Base-by-base conservation (phyloP, 805 yeast species). In the Blastobotrys chiropterorum region DNA sequence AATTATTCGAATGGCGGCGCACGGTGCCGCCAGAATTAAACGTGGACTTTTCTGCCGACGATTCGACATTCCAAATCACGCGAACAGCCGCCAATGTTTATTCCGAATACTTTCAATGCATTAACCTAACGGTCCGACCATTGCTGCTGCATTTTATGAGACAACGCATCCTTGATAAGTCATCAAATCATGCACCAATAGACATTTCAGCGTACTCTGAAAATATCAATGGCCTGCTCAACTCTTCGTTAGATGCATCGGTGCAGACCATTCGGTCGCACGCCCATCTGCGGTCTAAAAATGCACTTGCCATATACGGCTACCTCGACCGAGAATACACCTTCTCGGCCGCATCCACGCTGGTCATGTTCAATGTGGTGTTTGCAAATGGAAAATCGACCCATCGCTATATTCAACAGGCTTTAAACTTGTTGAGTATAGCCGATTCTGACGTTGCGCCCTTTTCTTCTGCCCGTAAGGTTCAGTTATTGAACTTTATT, bases 291-390 rank as follows among this genome's bases (percentile, higher is more conserved):
- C 17, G 48, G n/a, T 38, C 38, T 13, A 26, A 48, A 3, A 44
- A 53, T 5, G 42, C 54, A 5, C 51, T 53, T 21, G 55, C 61
- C 8, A 48, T 50, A 1, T 55, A 48, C 34, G 61, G 62, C 1
- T 60, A 59, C 41, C 49, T 60, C 40, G 63, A 60, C 47, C 41
- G 63, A 30, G 63, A 60, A 46, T 60, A 59, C 48, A 41, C 50
- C 11, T 59, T 57, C 45, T 54, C 54, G n/a, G 51, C 62, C 2
- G 60, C 62, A 0, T 58, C 63, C 3, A 60, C 62, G 1, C 52
- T 60, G 41, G 50, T 55, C 7, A 52, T 60, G 20, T 57, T 59
- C 43, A 57, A 47, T 20, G 58, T 55, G 1, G 59, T 62, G 0
- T 60, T 60, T 31, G 56, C 57, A 4, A 46, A 52, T 20, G 52